phyloP scores from a whole-genome alignment of 2,329 filamentous ascomycete genomes.

The Orbilia quercus region DNA sequence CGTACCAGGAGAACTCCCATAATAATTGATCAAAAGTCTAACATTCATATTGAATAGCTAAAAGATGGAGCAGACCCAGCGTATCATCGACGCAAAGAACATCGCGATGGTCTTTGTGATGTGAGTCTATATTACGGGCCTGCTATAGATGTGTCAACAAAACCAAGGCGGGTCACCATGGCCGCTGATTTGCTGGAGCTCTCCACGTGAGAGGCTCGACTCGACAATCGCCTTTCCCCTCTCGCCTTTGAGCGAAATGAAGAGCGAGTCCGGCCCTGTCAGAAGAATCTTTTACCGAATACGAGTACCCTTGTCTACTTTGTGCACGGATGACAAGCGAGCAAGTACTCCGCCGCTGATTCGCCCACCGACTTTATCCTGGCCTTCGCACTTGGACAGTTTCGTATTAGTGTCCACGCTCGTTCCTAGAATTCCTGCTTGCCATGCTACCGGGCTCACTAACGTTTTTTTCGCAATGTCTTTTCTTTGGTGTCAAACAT shows the following conservation, averaged over 20 bases:
- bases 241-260: slow-evolving; percentile 40
- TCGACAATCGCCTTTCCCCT: slow-evolving; percentile 40
- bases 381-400: slow-evolving; percentile 22
- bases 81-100: too few relatives aligned
- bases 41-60: background rate
- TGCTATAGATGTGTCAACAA: slow-evolving; percentile 36
- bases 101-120: slow-evolving; percentile 6
- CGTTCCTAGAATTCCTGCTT: slow-evolving; percentile 7
- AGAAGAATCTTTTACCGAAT: slow-evolving; percentile 56
- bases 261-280: slow-evolving; percentile 15
- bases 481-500: slow-evolving; percentile 20
- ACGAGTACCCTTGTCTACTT: slow-evolving; percentile 29
- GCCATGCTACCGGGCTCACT: slow-evolving; percentile 27
- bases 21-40: background rate
- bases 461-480: slow-evolving; percentile 22
- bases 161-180: slow-evolving; percentile 20
- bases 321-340: slow-evolving; percentile 55
- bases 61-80: too few relatives aligned
- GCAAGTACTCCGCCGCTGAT: slow-evolving; percentile 28
- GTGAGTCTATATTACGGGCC: slow-evolving; percentile 13
- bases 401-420: slow-evolving; percentile 43
- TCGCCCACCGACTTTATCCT: slow-evolving; percentile 37
- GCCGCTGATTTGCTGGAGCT: slow-evolving; percentile 40
- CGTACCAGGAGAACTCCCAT: too few relatives aligned
- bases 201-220: slow-evolving; percentile 38